Evolutionary conservation across 192 early-diverging fungal genomes (phyloP), one percentile per base, ranked within the genome.

Genomic region (Coemansia sp.): DNA sequence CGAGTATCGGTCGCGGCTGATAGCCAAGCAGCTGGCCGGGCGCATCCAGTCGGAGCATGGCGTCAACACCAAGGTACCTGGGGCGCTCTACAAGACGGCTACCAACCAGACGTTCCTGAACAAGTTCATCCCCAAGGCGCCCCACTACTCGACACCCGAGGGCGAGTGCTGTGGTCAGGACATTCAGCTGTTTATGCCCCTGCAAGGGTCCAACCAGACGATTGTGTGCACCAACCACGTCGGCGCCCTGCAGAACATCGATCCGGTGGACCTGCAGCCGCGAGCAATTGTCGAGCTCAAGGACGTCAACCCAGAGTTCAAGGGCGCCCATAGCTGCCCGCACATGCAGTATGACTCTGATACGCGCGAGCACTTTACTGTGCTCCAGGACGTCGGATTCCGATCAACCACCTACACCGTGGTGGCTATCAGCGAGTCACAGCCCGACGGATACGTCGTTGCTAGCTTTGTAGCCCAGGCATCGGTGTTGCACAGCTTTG

Each of bases 401-500:
- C 78, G 83, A n/a, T 77, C 73, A 4, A 85, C 85, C 1, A 73
- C 76, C 26, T 89, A 85, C 59, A 76, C 78, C 23, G 83, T 90
- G 44, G 82, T 87, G 29, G 76, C 85, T 1, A 64, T 84, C 18
- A 79, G 80, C 29, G 77, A 80, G 36, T 65, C 74, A 14, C 67
- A 85, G 24, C 82, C 88, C 9, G 73, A 79, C 18, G 88, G 88
- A 8, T 66, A 74, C 17, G 46, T 84, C 10, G 78, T 90, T 40
- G 83, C 81, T 7, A 74, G 66, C 14, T 80, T 91, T 7, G 58
- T 55, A 6, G 82, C 85, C 19, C 83, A 82, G 39, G 75, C 85
- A 13, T 83, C 82, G 4, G 80, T 87, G 50, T 75, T 90, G 25
- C 87, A 90, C 60, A 86, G 84, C 29, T 91, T 93, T 70, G 76